Percentiles rank a stretch among this genome's conserved stretches.
phyloP scores from a whole-genome alignment of 2,329 filamentous ascomycete genomes.

The Ascochyta fabae region DNA sequence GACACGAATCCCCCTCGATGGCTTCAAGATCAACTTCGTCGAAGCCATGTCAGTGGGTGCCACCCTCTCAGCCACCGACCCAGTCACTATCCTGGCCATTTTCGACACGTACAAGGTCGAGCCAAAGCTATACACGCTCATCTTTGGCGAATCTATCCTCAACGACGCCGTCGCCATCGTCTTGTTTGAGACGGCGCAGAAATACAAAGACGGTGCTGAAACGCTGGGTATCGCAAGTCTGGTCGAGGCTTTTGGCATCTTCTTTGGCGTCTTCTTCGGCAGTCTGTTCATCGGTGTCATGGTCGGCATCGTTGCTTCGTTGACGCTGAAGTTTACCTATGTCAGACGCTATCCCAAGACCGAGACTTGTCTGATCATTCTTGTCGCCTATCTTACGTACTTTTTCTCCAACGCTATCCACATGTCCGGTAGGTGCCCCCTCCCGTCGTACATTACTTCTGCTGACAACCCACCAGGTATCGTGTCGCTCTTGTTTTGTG shows the following conservation, averaged over 20 bases:
- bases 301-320: constrained; percentile 84
- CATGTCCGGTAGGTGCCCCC: constrained; percentile 78
- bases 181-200: constrained; percentile 95
- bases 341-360: constrained; percentile 93
- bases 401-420: constrained; percentile 96
- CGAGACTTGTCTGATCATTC: constrained; percentile 90
- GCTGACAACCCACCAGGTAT: constrained; percentile 68
- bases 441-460: not conserved
- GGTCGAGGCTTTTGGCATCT: constrained; percentile 90
- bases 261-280: constrained; percentile 94
- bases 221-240: constrained; percentile 77
- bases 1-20: constrained; percentile 84
- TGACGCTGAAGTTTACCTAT: constrained; percentile 93
- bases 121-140: constrained; percentile 96
- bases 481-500: constrained; percentile 94
- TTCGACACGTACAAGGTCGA: constrained; percentile 99
- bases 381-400: constrained; percentile 95
- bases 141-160: constrained; percentile 96
- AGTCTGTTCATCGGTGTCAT: constrained; percentile 87
- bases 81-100: constrained; percentile 96
- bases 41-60: constrained; percentile 97
- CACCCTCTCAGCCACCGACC: constrained; percentile 94
- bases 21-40: constrained; percentile 85
- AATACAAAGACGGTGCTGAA: constrained; percentile 79
- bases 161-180: constrained; percentile 99